A percentile compares a stretch with the other conserved stretches of the same genome.
phyloP scores from a whole-genome alignment of 2,329 filamentous ascomycete species.

The Ophiostoma australiae region DNA sequence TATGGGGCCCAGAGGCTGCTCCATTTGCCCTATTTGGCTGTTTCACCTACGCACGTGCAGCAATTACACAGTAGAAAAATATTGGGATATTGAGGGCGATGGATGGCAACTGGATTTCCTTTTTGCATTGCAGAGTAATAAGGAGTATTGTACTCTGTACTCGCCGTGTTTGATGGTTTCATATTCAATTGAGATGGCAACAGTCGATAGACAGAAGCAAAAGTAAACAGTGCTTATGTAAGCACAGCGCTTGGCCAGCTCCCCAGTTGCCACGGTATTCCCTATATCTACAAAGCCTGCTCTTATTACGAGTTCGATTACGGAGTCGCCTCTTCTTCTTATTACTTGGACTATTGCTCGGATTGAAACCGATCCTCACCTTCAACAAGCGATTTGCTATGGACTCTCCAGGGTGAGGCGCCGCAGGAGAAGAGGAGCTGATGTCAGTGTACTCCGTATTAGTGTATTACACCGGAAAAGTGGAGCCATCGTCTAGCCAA shows the following conservation, averaged over 20 bases:
- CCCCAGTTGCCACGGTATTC: not conserved
- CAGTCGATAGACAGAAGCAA: no score
- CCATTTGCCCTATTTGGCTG: not conserved
- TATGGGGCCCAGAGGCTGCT: not conserved
- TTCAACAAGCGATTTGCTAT: not conserved
- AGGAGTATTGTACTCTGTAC: not conserved
- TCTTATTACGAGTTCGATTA: constrained; percentile 6
- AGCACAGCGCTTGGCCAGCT: not conserved
- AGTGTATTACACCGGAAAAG: not conserved
- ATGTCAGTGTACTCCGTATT: not conserved
- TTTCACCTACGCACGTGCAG: constrained; percentile 3
- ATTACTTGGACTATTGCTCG: not conserved
- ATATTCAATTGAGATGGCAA: no score
- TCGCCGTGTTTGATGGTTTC: not conserved
- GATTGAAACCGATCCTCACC: not conserved
- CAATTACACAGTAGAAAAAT: not conserved
- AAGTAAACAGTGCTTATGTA: constrained; percentile 3
- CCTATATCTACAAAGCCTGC: not conserved
- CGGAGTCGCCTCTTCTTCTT: not conserved
- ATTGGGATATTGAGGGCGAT: no score
- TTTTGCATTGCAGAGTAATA: no score
- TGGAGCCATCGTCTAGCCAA: constrained; percentile 25
- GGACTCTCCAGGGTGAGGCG: not conserved
- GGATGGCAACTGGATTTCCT: no score
- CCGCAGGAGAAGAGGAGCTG: not conserved